A percentile compares a stretch with the other conserved stretches of the same genome.
Conservation (phyloP, 805 yeast genomes). For the Yarrowia yakushimensis region DNA sequence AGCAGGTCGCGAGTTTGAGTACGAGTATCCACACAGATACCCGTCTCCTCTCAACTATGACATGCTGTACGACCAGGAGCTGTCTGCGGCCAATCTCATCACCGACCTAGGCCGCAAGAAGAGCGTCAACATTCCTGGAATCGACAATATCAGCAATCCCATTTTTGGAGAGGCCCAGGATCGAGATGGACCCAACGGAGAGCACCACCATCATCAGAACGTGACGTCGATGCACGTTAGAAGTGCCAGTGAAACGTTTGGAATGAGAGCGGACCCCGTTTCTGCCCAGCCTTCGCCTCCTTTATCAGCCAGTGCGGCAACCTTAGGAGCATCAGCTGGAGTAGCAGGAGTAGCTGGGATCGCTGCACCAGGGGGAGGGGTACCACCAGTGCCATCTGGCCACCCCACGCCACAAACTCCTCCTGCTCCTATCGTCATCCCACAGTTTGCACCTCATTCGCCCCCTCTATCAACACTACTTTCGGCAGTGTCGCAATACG, state of each 20-base stretch:
- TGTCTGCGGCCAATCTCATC: slow-evolving; percentile 16
- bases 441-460: slow-evolving; percentile 25
- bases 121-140: slow-evolving; percentile 10
- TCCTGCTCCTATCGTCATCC: slow-evolving; percentile 5
- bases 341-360: neutral
- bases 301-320: slow-evolving; percentile 28
- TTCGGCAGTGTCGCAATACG: slow-evolving; percentile 28
- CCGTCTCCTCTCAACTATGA: slow-evolving; percentile 20
- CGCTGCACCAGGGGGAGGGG: no score
- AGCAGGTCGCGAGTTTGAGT: slow-evolving; percentile 15
- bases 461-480: slow-evolving; percentile 27
- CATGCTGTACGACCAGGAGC: slow-evolving; percentile 20
- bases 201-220: neutral
- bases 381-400: slow-evolving; percentile 22
- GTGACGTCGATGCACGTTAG: slow-evolving; percentile 13
- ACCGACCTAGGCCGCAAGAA: slow-evolving; percentile 16
- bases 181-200: neutral
- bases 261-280: slow-evolving; percentile 3
- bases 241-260: slow-evolving; percentile 5
- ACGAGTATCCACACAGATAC: slow-evolving; percentile 9
- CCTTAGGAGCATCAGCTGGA: slow-evolving; percentile 5
- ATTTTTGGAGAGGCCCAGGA: slow-evolving; percentile 12
- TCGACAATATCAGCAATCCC: slow-evolving; percentile 19
- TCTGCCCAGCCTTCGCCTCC: slow-evolving; percentile 19
- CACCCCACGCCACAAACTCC: neutral